Base-by-base conservation (phyloP, 2,329 filamentous ascomycete species). In the Phyllosticta capitalensis region DNA sequence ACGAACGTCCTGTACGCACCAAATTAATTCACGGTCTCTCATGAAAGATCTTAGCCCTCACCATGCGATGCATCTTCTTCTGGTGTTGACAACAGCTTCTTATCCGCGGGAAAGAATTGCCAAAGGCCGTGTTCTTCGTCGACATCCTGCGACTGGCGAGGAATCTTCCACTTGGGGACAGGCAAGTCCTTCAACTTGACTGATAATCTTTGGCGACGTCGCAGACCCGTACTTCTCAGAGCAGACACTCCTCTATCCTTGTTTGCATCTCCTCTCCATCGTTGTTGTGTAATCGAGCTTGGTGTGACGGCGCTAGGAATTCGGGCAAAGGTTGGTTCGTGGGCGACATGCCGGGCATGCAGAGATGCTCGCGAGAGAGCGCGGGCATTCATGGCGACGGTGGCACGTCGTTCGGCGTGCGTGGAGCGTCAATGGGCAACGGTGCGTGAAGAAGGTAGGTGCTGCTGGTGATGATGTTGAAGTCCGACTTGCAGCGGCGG, bases 31-130 rank as follows among this genome's bases (percentile, higher is more conserved):
- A 33, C 22, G 55, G 20, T 19, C 28, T 24, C 17, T 26, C 52
- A 4, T 7, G 24, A 26, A 60, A 45, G 17, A 38, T 14, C 52
- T 49, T 38, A 50, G 52, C 26, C 50, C 75, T 63, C 73, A 83
- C 83, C 94, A 73, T 94, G 87, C 64, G 82, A 78, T 55, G 79
- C 71, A 59, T 88, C 84, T 65, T 92, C 85, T 38, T 84, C 80
- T 5, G 92, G 91, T 7, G 85, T 85, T 66, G 81, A 81, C 67
- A 96, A 73, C n/a, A 86, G 75, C 68, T 84, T 82, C 64, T 83
- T 83, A 64, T 86, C 81, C 63, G 80, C 80, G 67, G 86, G 84
- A 75, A 99, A 97, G 76, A 99, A 99, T 1, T 83, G 87, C 88
- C 89, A 97, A 10, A 99, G 85, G 28, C 91, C 92, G 74, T 99